Percentiles rank a stretch among this genome's conserved stretches.
Conservation (phyloP, 331 rosid genomes). For the Telfairia occidentalis region DNA sequence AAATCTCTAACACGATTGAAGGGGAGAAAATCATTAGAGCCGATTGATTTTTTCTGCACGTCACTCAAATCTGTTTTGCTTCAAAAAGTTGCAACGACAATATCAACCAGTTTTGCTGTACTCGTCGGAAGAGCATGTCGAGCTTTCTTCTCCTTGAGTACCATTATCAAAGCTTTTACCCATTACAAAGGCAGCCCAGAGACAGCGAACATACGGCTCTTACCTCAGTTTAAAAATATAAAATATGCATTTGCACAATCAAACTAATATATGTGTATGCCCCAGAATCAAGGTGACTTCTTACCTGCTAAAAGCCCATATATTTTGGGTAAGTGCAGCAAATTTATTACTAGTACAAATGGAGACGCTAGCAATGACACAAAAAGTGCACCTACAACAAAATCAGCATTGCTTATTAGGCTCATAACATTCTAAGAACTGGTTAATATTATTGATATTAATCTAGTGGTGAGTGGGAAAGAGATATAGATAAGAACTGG, state of each 20-base stretch:
- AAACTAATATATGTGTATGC: neutral
- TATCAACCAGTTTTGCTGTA: neutral
- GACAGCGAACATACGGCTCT: neutral
- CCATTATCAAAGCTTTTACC: neutral
- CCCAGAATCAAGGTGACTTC: slow-evolving; percentile 1
- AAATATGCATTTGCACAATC: neutral
- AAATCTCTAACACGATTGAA: neutral
- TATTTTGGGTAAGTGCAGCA: slow-evolving; percentile 66
- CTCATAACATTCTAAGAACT: neutral
- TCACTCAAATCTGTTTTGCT: neutral
- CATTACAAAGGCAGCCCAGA: neutral
- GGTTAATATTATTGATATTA: too few relatives aligned
- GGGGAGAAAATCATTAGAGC: neutral
- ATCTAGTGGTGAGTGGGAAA: too few relatives aligned
- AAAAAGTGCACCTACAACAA: slow-evolving; percentile 56
- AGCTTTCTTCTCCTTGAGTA: neutral
- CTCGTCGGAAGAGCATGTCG: neutral
- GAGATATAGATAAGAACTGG: too few relatives aligned
- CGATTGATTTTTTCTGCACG: neutral
- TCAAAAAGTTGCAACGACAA: neutral
- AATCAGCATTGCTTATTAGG: slow-evolving; percentile 1
- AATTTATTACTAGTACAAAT: slow-evolving; percentile 32
- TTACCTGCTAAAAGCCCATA: slow-evolving; percentile 57
- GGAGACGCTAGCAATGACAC: slow-evolving; percentile 64
- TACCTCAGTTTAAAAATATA: neutral